Evolutionary conservation across 2,329 filamentous ascomycete species (phyloP).

Genomic region (Calonectria multiphialidica): DNA sequence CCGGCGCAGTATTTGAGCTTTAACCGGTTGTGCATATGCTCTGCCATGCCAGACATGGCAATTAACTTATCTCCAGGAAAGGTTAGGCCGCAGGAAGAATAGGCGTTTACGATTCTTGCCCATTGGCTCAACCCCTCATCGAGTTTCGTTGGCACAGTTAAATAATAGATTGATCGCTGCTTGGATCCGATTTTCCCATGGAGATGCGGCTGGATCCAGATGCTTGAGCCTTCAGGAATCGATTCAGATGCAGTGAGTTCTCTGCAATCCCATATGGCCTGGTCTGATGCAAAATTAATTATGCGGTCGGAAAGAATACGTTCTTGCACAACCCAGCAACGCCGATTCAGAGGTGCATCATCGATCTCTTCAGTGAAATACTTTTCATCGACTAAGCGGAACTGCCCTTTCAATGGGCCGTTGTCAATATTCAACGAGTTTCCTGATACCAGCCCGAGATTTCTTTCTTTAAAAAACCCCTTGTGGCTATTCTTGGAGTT

Average conservation of each 20-base stretch:
- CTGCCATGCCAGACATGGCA: constrained; percentile 21
- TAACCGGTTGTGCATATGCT: constrained; percentile 15
- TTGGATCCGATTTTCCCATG: constrained; percentile 13
- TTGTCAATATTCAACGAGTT: constrained; percentile 3
- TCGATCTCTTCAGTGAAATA: constrained; percentile 21
- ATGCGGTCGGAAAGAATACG: constrained; percentile 25
- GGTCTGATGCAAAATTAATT: constrained; percentile 24
- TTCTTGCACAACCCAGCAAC: constrained; percentile 29
- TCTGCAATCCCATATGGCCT: constrained; percentile 29
- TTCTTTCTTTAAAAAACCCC: constrained; percentile 6
- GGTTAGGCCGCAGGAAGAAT: constrained; percentile 21
- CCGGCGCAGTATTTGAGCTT: constrained; percentile 26
- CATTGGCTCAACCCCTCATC: constrained; percentile 16
- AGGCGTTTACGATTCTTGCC: constrained; percentile 24
- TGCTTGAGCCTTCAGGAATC: no score
- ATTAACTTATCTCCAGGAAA: constrained; percentile 20
- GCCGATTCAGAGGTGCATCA: constrained; percentile 12
- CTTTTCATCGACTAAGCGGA: constrained; percentile 2
- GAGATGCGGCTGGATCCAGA: not conserved
- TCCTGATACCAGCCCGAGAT: not conserved
- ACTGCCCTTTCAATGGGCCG: not conserved
- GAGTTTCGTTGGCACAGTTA: not conserved
- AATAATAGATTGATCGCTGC: not conserved
- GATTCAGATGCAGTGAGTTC: not conserved
- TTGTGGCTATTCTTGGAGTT: constrained; percentile 2